Base-by-base conservation (phyloP, 129 eudicot genomes). In the Ambrosia trifida region DNA sequence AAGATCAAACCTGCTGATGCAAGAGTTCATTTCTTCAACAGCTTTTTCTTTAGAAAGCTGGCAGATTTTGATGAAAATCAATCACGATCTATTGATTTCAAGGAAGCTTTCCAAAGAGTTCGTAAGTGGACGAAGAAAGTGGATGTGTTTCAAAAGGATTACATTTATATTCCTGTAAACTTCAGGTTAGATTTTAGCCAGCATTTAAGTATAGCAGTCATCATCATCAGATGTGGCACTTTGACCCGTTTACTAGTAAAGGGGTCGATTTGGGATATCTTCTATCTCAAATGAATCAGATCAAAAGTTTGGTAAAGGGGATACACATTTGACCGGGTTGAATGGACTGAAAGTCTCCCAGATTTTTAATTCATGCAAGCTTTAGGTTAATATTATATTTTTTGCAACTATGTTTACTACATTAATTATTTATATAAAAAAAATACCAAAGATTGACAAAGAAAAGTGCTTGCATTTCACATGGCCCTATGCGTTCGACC, bases 61-160 rank as follows among this genome's bases (percentile, higher is more conserved):
- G 93, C 78, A 20, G 88, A 78, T 82, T 69, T 85, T 49, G 91
- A 80, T 66, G 84, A 70, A 72, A 80, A 78, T 78, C 69, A 47
- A 40, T 78, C 79, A 9, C 76, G 43, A 33, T 69, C 69, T 33
- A 49, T 58, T 61, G 86, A 70, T 60, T 78, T 81, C 62, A 78
- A 79, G 70, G 86, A 33, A 70, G 88, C 90, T 80, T 89, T 86
- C 81, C 88, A 75, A 54, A 80, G 80, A 63, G 94, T 87, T 76
- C 86, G 77, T 70, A 89, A 87, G 78, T 89, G 96, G 96, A 89
- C 96, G 52, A 89, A 78, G 85, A 89, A 84, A 76, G 77, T 89
- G 53, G 30, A 89, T 68, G 40, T 89, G 28, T 89, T 89, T 83
- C 84, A 81, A 51, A 89, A 82, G 71, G 90, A 89, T 76, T 89